Percentiles rank a stretch among this genome's conserved stretches.
phyloP scores from a whole-genome alignment of 176 grass and related monocot genomes.

The Dactylis glomerata region DNA sequence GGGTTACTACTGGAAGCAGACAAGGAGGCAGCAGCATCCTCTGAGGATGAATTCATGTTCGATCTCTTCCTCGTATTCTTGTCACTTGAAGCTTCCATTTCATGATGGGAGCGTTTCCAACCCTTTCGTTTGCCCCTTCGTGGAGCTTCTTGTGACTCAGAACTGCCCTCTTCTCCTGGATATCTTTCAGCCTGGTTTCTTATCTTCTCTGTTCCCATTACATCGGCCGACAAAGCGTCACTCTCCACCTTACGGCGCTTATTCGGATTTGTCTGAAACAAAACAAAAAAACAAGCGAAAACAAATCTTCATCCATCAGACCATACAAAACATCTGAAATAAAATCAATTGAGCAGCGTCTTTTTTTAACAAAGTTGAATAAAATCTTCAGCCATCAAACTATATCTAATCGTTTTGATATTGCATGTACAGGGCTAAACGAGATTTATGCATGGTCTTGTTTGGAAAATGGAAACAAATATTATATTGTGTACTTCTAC shows the following conservation, averaged over 20 bases:
- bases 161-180: conserved; percentile 43
- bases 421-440: background rate
- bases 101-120: conserved; percentile 63
- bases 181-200: conserved; percentile 38
- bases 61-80: conserved; percentile 62
- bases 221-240: conserved; percentile 23
- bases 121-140: conserved; percentile 61
- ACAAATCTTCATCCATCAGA: background rate
- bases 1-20: conserved; percentile 67
- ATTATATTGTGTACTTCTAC: background rate
- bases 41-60: conserved; percentile 36
- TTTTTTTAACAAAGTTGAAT: background rate
- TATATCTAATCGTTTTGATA: background rate
- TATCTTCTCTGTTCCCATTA: conserved; percentile 40
- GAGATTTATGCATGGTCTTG: background rate
- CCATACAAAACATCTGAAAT: conserved; percentile 34
- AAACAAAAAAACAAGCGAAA: background rate
- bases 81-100: conserved; percentile 48
- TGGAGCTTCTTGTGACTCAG: conserved; percentile 58
- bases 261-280: conserved; percentile 71
- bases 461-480: background rate
- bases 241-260: conserved; percentile 57
- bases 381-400: background rate
- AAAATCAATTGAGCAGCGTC: conserved; percentile 8
- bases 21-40: conserved; percentile 47